phyloP scores from a whole-genome alignment of 306 rosid genomes.

The Styphnolobium japonicum region DNA sequence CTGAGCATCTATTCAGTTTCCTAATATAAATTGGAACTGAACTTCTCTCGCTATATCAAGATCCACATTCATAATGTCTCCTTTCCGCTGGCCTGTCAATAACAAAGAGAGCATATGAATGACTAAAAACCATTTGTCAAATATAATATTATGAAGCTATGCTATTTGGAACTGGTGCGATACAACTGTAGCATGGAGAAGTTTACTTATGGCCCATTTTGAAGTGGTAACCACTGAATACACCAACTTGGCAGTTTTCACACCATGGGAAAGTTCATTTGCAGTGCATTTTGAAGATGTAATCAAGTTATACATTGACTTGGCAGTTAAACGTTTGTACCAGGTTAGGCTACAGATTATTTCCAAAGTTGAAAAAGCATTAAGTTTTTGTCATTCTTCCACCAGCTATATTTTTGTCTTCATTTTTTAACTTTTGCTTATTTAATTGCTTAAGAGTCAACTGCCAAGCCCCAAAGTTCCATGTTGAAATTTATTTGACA shows the following conservation, averaged over 20 bases:
- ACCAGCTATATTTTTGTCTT: background rate
- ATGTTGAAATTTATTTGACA: background rate
- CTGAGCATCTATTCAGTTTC: background rate
- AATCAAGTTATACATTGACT: background rate
- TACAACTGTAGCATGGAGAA: background rate
- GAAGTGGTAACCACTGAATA: background rate
- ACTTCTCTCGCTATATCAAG: background rate
- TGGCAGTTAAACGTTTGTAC: background rate
- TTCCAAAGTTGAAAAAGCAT: background rate
- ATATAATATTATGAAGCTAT: background rate
- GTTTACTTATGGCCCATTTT: background rate
- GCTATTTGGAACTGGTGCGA: background rate
- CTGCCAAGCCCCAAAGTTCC: background rate
- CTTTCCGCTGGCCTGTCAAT: background rate
- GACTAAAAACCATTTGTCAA: background rate
- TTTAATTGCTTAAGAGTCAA: background rate
- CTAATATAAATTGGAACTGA: background rate
- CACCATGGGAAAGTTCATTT: background rate
- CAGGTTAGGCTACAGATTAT: background rate
- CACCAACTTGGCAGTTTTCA: background rate
- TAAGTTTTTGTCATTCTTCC: background rate
- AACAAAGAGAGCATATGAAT: background rate
- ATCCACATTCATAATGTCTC: background rate
- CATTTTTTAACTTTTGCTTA: background rate
- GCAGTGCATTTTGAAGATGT: background rate